phyloP scores from a whole-genome alignment of 305 asterid genomes.

The Vinca major region DNA sequence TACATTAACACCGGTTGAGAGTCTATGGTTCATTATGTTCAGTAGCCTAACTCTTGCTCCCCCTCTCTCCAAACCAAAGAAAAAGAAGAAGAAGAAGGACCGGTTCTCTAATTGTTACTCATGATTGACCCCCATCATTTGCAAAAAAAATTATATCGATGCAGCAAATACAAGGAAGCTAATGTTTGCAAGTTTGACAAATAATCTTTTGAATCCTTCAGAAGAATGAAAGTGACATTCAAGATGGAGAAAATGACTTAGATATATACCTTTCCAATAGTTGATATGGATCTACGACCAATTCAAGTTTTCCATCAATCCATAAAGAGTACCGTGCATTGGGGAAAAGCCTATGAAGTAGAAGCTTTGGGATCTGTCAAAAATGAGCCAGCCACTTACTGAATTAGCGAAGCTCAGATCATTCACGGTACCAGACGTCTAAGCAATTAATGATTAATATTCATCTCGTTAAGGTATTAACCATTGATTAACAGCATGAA shows the following conservation, averaged over 20 bases:
- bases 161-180: neutral
- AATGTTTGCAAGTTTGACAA: neutral
- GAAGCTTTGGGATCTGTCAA: constrained; percentile 72
- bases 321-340: constrained; percentile 69
- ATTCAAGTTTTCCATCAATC: constrained; percentile 86
- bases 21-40: neutral
- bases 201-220: neutral
- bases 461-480: too few relatives aligned
- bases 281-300: constrained; percentile 75
- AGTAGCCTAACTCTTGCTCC: neutral
- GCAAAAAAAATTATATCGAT: neutral
- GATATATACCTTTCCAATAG: constrained; percentile 62
- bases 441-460: neutral
- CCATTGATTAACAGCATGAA: neutral
- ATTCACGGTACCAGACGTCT: neutral
- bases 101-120: neutral
- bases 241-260: neutral
- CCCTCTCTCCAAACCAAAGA: too few relatives aligned
- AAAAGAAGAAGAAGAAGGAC: too few relatives aligned
- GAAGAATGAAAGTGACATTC: neutral
- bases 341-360: constrained; percentile 73
- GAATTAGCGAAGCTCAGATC: neutral
- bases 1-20: neutral
- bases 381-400: constrained; percentile 17
- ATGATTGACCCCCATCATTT: neutral